Evolutionary conservation across 2,329 filamentous ascomycete species (phyloP), one percentile per base, ranked within the genome.

Genomic region (Trichoderma citrinoviride): DNA sequence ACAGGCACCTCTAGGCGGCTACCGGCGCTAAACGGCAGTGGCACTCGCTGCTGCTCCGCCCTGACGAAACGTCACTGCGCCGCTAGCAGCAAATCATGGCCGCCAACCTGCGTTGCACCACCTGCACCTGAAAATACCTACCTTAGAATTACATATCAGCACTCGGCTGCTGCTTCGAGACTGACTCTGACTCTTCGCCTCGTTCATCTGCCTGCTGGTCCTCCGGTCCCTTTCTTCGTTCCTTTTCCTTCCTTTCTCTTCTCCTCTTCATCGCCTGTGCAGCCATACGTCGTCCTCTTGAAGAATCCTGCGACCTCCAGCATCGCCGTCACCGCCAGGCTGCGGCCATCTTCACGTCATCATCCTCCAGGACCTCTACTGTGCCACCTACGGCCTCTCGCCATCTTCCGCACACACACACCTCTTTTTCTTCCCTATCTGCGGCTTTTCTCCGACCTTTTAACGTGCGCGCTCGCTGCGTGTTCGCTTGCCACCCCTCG

Each of bases 321-420:
- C 37, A 41, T 23, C 33, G 8, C 21, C 7, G 53, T 57, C 61
- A 57, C 61, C 61, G 60, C 43, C 41, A 17, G 15, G 25, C 60
- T 54, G 37, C 8, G 49, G 33, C 14, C 37, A 46, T 53, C 46
- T 62, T 54, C 19, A 49, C 49, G 40, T 53, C n/a, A 49, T 52
- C 58, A 33, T 33, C 17, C 49, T 41, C 46, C 33, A 10, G 33
- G n/a, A n/a, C 19, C 21, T 50, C 37, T 33, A 37, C 43, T 54
- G 25, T 54, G 49, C 37, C 46, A 14, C 33, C 33, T 37, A 37
- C 33, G 10, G 33, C 33, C 33, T 37, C 55, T 60, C n/a, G 41
- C 43, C 49, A 33, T 61, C 43, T 44, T 46, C n/a, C 50, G 46
- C 64, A 47, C 50, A 44, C 50, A 40, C 64, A 47, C 50, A 44